Evolutionary conservation across 2,329 filamentous ascomycete genomes (phyloP).

Genomic region (Paraphoma sp.): DNA sequence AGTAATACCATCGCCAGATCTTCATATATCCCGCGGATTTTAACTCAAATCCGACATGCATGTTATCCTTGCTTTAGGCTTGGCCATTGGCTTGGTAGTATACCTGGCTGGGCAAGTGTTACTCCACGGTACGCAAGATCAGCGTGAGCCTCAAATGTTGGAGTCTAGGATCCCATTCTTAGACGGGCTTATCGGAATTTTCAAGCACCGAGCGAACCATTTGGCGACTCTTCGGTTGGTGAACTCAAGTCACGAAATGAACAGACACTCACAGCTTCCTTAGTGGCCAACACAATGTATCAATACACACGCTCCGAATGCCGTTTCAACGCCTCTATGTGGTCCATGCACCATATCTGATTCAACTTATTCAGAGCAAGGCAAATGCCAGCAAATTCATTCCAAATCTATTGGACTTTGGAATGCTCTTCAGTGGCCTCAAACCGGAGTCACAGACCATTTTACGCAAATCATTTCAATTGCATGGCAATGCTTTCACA

Average conservation of each 20-base stretch:
- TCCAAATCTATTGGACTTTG: constrained; percentile 43
- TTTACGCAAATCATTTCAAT: constrained; percentile 28
- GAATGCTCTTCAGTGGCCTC: constrained; percentile 38
- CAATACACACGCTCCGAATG: constrained; percentile 52
- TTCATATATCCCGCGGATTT: too few relatives aligned
- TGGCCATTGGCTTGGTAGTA: not conserved
- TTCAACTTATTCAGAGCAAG: constrained; percentile 50
- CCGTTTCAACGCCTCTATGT: constrained; percentile 54
- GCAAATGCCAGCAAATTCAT: constrained; percentile 47
- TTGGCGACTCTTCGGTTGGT: constrained; percentile 16
- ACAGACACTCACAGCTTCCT: too few relatives aligned
- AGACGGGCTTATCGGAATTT: constrained; percentile 19
- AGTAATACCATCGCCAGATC: too few relatives aligned
- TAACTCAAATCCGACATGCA: constrained; percentile 1
- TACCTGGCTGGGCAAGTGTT: constrained; percentile 9
- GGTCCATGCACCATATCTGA: constrained; percentile 46
- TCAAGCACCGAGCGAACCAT: constrained; percentile 20
- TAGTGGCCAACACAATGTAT: constrained; percentile 23
- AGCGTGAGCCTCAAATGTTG: constrained; percentile 19
- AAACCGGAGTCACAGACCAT: constrained; percentile 20
- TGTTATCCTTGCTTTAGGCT: not conserved
- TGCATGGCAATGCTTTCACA: constrained; percentile 48
- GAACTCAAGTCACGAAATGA: not conserved
- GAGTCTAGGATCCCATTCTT: constrained; percentile 23
- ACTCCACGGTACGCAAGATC: constrained; percentile 19